Percentiles rank a stretch among this genome's conserved stretches.
Conservation (phyloP, 179 eudicot genomes). For the Spergularia azorica region DNA sequence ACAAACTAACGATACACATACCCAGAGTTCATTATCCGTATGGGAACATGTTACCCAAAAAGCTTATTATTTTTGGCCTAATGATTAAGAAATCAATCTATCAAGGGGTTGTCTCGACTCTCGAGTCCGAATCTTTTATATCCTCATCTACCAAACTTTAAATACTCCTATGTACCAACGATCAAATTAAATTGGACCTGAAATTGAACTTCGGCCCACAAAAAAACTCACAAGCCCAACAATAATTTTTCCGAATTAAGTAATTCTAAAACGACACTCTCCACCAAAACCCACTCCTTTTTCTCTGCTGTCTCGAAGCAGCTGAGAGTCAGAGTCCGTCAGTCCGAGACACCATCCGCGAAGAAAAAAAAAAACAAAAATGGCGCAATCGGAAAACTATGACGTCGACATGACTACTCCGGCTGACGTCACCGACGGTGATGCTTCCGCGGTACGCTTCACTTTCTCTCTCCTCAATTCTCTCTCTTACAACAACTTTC, state of each 20-base stretch:
- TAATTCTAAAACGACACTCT: slow-evolving; percentile 2
- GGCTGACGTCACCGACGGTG: slow-evolving; percentile 22
- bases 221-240: neutral
- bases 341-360: neutral
- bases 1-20: no score
- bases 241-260: no score
- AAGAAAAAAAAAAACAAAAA: slow-evolving; percentile 9
- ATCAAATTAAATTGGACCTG: no score
- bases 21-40: no score
- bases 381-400: slow-evolving; percentile 40
- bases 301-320: slow-evolving; percentile 20
- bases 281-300: slow-evolving; percentile 12
- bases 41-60: no score
- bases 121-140: no score
- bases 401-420: slow-evolving; percentile 39
- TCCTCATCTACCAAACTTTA: no score
- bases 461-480: neutral
- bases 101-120: no score
- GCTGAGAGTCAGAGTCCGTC: slow-evolving; percentile 8
- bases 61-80: no score
- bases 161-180: no score
- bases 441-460: slow-evolving; percentile 32
- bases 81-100: no score
- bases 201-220: no score
- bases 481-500: neutral